Evolutionary conservation across 495 filamentous ascomycete genomes (phyloP).

Genomic region (Tuber borchii): DNA sequence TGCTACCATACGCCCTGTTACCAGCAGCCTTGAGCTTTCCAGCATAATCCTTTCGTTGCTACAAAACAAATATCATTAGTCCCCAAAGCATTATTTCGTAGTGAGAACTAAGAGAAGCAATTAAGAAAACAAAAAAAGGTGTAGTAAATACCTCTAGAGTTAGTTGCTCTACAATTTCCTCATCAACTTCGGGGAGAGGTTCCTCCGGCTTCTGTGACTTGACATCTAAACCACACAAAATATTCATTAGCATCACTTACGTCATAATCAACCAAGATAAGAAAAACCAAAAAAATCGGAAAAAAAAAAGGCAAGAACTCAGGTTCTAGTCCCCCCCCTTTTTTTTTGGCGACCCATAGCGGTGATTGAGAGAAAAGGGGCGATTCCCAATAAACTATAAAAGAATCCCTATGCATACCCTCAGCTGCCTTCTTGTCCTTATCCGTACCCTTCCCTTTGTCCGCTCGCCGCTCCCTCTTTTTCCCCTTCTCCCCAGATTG

Average conservation of each 20-base stretch:
- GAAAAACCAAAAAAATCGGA: neutral
- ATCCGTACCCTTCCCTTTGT: slow-evolving; percentile 44
- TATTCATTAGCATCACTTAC: slow-evolving; percentile 25
- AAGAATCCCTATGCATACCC: slow-evolving; percentile 14
- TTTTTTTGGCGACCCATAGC: neutral
- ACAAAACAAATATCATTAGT: slow-evolving; percentile 20
- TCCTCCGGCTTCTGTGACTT: slow-evolving; percentile 49
- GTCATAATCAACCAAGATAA: slow-evolving; percentile 19
- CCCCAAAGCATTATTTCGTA: slow-evolving; percentile 41
- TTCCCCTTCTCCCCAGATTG: slow-evolving; percentile 50
- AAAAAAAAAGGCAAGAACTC: slow-evolving; percentile 19
- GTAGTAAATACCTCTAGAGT: slow-evolving; percentile 55
- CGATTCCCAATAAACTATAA: neutral
- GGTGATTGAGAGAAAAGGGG: neutral
- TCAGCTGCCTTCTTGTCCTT: slow-evolving; percentile 43
- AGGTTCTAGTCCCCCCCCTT: neutral
- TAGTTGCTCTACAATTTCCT: slow-evolving; percentile 62
- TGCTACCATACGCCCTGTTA: slow-evolving; percentile 90
- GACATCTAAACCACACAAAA: slow-evolving; percentile 37
- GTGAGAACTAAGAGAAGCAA: neutral
- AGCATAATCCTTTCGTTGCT: slow-evolving; percentile 72
- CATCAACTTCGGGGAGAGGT: slow-evolving; percentile 78
- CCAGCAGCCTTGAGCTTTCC: slow-evolving; percentile 87
- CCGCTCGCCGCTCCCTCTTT: slow-evolving; percentile 61
- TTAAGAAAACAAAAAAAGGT: neutral